Percentiles rank a stretch among this genome's conserved stretches.
These are phyloP conservation scores for Cichorium intybus DNA, from an alignment of 140 eudicot species.

Conservation along the genomic window DNA sequence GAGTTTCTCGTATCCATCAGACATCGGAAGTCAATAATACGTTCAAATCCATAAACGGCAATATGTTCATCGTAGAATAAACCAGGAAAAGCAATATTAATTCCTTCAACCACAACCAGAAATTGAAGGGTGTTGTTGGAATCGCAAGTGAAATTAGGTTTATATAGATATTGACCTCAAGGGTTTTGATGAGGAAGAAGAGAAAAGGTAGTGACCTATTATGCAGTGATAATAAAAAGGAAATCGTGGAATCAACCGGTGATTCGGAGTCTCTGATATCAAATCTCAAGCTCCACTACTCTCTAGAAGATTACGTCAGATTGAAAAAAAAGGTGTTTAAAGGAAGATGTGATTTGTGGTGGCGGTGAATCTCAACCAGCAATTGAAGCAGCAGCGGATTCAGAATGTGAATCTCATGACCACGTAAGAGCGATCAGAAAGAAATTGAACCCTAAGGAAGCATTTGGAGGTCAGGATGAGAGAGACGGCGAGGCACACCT, in stretches of 20 bases:
- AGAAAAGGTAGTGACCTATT: slow-evolving; percentile 62
- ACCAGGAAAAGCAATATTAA: slow-evolving; percentile 37
- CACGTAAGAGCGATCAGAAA: too few relatives aligned
- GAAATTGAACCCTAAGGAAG: too few relatives aligned
- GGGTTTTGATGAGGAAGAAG: slow-evolving; percentile 60
- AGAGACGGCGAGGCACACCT: too few relatives aligned
- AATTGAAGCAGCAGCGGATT: too few relatives aligned
- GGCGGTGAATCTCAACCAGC: slow-evolving; percentile 30
- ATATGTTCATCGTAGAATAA: slow-evolving; percentile 34
- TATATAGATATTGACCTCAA: not conserved
- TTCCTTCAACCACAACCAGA: slow-evolving; percentile 46
- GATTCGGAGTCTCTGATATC: slow-evolving; percentile 41
- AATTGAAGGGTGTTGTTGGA: not conserved
- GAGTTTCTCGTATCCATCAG: not conserved
- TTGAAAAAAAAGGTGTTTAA: slow-evolving; percentile 60
- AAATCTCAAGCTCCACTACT: slow-evolving; percentile 52
- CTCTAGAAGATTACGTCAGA: slow-evolving; percentile 65
- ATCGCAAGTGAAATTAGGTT: slow-evolving; percentile 6
- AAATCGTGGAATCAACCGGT: slow-evolving; percentile 36
- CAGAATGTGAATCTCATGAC: too few relatives aligned
- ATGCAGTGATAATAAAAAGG: slow-evolving; percentile 23
- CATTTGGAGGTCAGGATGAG: too few relatives aligned
- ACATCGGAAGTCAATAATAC: slow-evolving; percentile 31
- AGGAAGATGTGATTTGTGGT: slow-evolving; percentile 43
- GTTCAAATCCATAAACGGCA: slow-evolving; percentile 62